Evolutionary conservation across 2,329 filamentous ascomycete species (phyloP).

Genomic region (Aspergillus tamarii): DNA sequence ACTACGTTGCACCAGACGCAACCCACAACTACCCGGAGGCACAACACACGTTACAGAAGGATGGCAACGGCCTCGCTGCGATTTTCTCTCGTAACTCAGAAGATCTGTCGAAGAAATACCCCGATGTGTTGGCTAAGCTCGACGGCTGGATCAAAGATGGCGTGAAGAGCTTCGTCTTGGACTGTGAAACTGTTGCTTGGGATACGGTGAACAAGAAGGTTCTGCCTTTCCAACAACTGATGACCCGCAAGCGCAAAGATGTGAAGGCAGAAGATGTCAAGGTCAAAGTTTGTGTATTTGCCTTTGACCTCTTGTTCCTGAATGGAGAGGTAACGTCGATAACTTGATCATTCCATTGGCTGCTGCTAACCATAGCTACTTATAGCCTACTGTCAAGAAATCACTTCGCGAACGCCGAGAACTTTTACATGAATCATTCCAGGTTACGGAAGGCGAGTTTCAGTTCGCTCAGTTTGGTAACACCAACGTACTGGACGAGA

Average conservation of each 20-base stretch:
- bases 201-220: conserved; percentile 95
- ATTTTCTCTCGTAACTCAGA: conserved; percentile 98
- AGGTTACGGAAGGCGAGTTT: conserved; percentile 84
- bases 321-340: conserved; percentile 70
- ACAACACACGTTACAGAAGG: conserved; percentile 65
- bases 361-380: conserved; percentile 11
- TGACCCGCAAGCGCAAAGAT: conserved; percentile 97
- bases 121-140: conserved; percentile 88
- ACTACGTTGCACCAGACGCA: conserved; percentile 86
- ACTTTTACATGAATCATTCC: conserved; percentile 73
- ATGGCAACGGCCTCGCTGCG: conserved; percentile 73
- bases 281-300: conserved; percentile 95
- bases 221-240: conserved; percentile 93
- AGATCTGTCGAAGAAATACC: conserved; percentile 96
- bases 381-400: conserved; percentile 76
- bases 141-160: conserved; percentile 85
- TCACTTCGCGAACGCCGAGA: conserved; percentile 80
- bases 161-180: conserved; percentile 94
- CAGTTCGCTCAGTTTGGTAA: conserved; percentile 85
- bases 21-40: conserved; percentile 69
- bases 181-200: conserved; percentile 98
- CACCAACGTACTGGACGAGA: conserved; percentile 87
- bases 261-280: conserved; percentile 95
- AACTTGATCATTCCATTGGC: background rate
- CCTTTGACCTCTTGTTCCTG: conserved; percentile 90